Conservation (phyloP, 768 basidiomycete species). For the Leccinum longicurvipes region DNA sequence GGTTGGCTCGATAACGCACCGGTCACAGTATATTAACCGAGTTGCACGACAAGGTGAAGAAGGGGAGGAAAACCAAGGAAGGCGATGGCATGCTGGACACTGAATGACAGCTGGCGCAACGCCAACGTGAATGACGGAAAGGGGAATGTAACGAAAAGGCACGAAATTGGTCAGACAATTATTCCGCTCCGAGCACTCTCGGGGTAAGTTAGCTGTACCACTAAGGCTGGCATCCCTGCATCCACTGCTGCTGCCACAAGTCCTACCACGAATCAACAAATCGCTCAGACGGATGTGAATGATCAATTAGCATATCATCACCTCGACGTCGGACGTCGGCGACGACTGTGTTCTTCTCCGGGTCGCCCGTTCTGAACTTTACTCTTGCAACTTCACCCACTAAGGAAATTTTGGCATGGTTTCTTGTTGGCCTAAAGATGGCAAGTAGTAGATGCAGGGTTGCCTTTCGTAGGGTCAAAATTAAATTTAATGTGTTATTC, state of each 20-base stretch:
- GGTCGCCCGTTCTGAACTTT: not conserved
- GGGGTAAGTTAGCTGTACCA: not conserved
- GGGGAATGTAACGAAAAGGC: too few relatives aligned
- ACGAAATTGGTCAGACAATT: not conserved
- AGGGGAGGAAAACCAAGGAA: not conserved
- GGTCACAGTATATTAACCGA: too few relatives aligned
- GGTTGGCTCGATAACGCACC: not conserved
- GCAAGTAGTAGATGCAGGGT: not conserved
- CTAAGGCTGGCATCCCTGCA: not conserved
- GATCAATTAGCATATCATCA: not conserved
- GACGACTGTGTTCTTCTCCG: not conserved
- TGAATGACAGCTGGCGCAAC: too few relatives aligned
- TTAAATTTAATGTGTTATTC: not conserved
- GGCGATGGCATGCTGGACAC: not conserved
- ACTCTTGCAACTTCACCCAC: not conserved
- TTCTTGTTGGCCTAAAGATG: not conserved
- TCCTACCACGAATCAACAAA: not conserved
- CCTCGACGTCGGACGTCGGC: not conserved
- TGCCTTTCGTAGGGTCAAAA: not conserved
- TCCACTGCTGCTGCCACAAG: not conserved
- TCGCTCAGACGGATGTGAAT: not conserved
- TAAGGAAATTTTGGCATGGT: not conserved
- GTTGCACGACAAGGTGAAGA: not conserved
- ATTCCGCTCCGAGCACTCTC: not conserved
- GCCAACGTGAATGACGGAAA: not conserved